Evolutionary conservation across 2,329 filamentous ascomycete species (phyloP).

Genomic region (Harringtonia lauricola): DNA sequence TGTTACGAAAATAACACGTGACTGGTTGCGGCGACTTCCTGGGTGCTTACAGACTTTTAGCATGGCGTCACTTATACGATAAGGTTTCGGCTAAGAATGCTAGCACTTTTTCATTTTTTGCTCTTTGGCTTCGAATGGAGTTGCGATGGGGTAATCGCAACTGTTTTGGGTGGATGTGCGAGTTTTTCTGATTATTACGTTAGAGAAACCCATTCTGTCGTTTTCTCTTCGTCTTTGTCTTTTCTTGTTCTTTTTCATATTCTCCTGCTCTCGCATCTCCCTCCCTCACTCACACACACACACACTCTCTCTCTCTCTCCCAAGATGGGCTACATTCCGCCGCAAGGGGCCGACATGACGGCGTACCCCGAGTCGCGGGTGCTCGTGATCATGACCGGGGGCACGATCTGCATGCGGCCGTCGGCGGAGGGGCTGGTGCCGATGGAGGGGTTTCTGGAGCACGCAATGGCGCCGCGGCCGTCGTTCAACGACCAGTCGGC

Average conservation of each 20-base stretch:
- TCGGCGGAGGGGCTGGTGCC: conserved; percentile 72
- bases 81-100: no score
- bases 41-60: no score
- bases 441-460: conserved; percentile 67
- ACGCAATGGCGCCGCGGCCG: conserved; percentile 69
- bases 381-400: conserved; percentile 82
- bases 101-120: background rate
- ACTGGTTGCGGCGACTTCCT: no score
- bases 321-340: background rate
- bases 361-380: conserved; percentile 64
- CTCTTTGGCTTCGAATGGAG: background rate
- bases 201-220: background rate
- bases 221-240: background rate
- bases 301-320: background rate
- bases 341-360: conserved; percentile 6
- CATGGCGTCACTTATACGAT: no score
- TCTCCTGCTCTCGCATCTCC: background rate
- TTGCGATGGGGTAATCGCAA: conserved; percentile 9
- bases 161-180: background rate
- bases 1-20: no score
- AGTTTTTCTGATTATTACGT: background rate
- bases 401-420: conserved; percentile 84
- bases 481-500: conserved; percentile 73
- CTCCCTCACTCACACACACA: no score
- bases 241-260: background rate